Evolutionary conservation across 2,329 filamentous ascomycete genomes (phyloP), one percentile per base, ranked within the genome.

Genomic region (Blastomyces gilchristii): DNA sequence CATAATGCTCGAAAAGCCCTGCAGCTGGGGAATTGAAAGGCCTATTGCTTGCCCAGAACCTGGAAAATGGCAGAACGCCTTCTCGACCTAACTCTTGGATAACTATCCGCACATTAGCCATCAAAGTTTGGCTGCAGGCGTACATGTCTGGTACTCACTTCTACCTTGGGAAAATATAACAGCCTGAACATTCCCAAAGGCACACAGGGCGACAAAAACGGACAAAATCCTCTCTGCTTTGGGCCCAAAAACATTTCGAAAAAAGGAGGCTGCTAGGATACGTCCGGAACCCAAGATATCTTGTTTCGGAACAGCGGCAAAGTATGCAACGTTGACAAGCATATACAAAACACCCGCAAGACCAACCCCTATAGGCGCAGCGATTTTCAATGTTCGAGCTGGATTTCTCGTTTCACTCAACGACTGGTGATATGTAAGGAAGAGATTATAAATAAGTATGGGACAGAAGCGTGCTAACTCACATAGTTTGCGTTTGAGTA

Each of bases 41-140:
- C 73, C 82, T 83, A 69, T 85, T 87, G 3, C 85, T 88, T 0
- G 87, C 87, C 84, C 85, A 89, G 71, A 90, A 83, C 2, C 79
- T 79, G 65, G 83, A 85, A 62, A 81, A 87, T 0, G 87, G 87
- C 16, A 90, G 69, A 5, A 90, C 76, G 0, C 86, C 86, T 69
- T 90, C 87, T 69, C 87, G 88, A 0, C 84, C 87, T 54, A 90
- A 77, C 71, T 89, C 87, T 65, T 78, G 76, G 54, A 76, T 71
- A 63, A 77, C 73, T 75, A 37, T 53, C 22, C 41, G 18, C 25
- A 1, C 18, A 57, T 63, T 58, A 65, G 54, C 64, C 45, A 65
- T 63, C 45, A 52, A n/a, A 25, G 14, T 16, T 2, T 31, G 47
- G 50, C 37, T 22, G 41, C 8, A 58, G 18, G 28, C 58, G 43